Conservation (phyloP, 2,329 filamentous ascomycete species). For the Trichoderma brevicompactum region DNA sequence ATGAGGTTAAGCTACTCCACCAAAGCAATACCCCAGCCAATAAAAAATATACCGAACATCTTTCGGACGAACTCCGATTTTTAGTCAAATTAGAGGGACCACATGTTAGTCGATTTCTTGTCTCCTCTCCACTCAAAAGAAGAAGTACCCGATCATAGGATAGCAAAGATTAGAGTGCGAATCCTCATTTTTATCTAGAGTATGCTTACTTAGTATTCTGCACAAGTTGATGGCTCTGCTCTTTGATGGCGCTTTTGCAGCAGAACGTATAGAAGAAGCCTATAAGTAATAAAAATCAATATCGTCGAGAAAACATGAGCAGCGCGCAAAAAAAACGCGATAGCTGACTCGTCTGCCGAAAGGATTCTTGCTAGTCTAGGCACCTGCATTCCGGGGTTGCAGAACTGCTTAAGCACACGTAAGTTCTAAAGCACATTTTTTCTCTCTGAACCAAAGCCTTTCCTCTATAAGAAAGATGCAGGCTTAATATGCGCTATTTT, state of each 20-base stretch:
- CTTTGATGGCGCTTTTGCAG: no score
- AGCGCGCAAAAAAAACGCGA: no score
- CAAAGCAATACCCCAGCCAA: slow-evolving; percentile 4
- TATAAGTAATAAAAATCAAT: no score
- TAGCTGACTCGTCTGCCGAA: no score
- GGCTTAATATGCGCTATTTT: slow-evolving; percentile 7
- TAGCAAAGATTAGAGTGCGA: not conserved
- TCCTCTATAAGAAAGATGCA: not conserved
- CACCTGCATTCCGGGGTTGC: not conserved
- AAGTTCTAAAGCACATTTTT: not conserved
- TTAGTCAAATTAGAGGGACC: not conserved
- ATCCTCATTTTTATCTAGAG: not conserved
- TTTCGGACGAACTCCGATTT: not conserved
- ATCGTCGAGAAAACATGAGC: no score
- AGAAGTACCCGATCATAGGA: slow-evolving; percentile 2
- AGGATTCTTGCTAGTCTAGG: not conserved
- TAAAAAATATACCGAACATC: slow-evolving; percentile 1
- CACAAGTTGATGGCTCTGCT: no score
- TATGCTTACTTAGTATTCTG: not conserved
- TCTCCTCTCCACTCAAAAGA: not conserved
- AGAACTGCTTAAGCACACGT: not conserved
- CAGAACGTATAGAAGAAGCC: no score
- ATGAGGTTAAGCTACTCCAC: not conserved
- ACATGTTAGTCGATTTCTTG: not conserved
- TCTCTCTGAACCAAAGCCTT: not conserved